Evolutionary conservation across 306 rosid species (phyloP).

Genomic region (Vicia sativa): DNA sequence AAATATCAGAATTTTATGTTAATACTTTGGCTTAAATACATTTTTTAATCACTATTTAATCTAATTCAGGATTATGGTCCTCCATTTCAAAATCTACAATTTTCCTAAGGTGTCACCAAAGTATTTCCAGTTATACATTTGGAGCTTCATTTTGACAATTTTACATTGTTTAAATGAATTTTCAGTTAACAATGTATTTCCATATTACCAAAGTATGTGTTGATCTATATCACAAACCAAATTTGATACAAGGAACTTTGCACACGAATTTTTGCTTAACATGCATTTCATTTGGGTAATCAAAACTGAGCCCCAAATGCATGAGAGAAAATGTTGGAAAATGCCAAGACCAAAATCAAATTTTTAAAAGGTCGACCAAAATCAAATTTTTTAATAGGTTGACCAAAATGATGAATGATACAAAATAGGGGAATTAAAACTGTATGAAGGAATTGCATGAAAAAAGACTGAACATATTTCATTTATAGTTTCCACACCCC

Average conservation of each 20-base stretch:
- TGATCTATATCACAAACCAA: background rate
- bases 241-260: background rate
- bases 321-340: background rate
- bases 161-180: background rate
- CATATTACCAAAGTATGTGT: background rate
- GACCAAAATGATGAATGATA: background rate
- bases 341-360: background rate
- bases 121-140: background rate
- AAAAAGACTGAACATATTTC: background rate
- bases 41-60: background rate
- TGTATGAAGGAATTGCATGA: background rate
- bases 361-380: background rate
- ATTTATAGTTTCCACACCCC: background rate
- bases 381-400: background rate
- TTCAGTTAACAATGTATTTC: background rate
- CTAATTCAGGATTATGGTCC: background rate
- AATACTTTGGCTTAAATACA: background rate
- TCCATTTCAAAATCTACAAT: background rate
- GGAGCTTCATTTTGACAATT: background rate
- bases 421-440: background rate
- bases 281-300: background rate
- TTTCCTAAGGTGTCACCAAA: background rate
- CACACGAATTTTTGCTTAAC: background rate
- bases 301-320: background rate
- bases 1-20: conserved; percentile 37